Evolutionary conservation across 176 grass and related monocot genomes (phyloP).

Genomic region (Olyra latifolia): DNA sequence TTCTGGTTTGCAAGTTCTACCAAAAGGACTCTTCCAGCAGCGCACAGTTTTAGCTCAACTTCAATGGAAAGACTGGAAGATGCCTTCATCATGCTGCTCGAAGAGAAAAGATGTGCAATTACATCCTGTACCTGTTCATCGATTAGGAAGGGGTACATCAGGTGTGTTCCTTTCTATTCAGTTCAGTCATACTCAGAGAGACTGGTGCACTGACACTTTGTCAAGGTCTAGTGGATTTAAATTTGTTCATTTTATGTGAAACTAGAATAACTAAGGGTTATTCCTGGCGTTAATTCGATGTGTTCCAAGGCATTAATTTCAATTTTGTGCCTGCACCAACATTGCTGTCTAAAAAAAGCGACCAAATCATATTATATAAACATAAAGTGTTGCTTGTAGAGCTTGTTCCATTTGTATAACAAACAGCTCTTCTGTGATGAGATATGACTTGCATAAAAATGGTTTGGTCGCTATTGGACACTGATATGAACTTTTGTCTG

Average conservation of each 20-base stretch:
- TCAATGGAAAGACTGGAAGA: constrained; percentile 79
- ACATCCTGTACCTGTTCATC: constrained; percentile 87
- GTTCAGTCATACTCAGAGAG: constrained; percentile 1
- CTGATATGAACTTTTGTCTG: neutral
- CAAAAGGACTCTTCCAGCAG: constrained; percentile 92
- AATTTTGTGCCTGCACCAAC: neutral
- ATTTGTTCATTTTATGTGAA: constrained; percentile 1
- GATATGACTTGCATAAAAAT: neutral
- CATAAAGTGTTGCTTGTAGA: neutral
- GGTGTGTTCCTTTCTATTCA: constrained; percentile 49
- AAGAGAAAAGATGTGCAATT: constrained; percentile 40
- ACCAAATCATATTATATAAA: neutral
- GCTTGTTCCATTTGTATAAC: constrained; percentile 5
- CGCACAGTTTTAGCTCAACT: constrained; percentile 81
- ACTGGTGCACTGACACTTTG: neutral
- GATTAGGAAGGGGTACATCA: constrained; percentile 93
- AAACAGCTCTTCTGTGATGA: neutral
- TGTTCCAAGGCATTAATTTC: neutral
- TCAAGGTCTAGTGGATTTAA: neutral
- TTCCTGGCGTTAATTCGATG: neutral
- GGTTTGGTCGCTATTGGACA: neutral
- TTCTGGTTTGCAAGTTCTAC: constrained; percentile 94
- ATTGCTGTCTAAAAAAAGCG: neutral
- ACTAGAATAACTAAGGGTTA: neutral
- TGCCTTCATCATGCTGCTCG: constrained; percentile 16